Evolutionary conservation across 495 filamentous ascomycete species (phyloP).

Genomic region (Aspergillus taichungensis): DNA sequence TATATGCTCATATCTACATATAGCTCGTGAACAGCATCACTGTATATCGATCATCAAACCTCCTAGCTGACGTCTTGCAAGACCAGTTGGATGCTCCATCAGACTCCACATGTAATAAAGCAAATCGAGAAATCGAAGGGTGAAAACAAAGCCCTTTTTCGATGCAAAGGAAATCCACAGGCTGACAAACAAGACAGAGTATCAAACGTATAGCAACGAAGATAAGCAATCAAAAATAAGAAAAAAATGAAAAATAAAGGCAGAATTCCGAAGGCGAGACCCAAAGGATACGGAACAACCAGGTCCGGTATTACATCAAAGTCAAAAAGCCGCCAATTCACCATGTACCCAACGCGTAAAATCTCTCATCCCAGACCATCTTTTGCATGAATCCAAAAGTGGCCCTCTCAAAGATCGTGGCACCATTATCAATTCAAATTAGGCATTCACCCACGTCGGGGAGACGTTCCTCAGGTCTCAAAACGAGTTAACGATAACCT

Average conservation of each 20-base stretch:
- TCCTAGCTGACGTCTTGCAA: constrained; percentile 19
- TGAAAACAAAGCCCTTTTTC: constrained; percentile 7
- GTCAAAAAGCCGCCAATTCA: constrained; percentile 27
- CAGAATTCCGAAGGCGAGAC: constrained; percentile 1
- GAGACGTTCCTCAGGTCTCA: constrained; percentile 3
- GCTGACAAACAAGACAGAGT: constrained; percentile 10
- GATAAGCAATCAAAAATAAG: constrained; percentile 8
- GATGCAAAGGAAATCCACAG: constrained; percentile 9
- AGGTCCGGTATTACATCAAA: constrained; percentile 19
- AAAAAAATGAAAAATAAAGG: constrained; percentile 6
- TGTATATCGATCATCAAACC: constrained; percentile 27
- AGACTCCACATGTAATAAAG: constrained; percentile 17
- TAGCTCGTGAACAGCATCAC: constrained; percentile 28
- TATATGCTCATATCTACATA: constrained; percentile 44
- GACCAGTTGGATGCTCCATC: constrained; percentile 17
- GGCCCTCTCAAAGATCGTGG: not conserved
- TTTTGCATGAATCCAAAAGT: constrained; percentile 16
- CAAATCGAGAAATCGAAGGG: constrained; percentile 17
- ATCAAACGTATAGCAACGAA: constrained; percentile 23
- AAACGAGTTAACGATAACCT: constrained; percentile 11
- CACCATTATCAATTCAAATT: constrained; percentile 6
- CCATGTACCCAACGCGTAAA: constrained; percentile 10
- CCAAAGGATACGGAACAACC: not conserved
- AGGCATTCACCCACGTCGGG: constrained; percentile 8
- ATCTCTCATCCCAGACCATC: constrained; percentile 18